phyloP scores from a whole-genome alignment of 2,329 filamentous ascomycete species.

The Grosmannia huntii region DNA sequence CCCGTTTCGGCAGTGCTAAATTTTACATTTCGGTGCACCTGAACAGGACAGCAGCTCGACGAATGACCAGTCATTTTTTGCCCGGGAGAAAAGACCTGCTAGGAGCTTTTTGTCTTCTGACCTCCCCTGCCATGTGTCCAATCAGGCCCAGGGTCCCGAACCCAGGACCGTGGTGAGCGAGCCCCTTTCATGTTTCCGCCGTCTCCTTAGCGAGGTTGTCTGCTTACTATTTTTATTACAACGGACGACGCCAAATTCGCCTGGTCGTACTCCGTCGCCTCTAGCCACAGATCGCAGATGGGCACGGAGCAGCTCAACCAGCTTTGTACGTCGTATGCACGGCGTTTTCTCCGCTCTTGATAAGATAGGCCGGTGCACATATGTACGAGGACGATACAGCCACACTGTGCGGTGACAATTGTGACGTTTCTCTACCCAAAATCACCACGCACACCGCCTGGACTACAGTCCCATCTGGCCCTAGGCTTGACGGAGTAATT shows the following conservation, averaged over 20 bases:
- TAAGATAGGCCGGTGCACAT: no score
- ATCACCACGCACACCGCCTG: neutral
- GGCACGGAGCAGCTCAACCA: neutral
- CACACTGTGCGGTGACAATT: no score
- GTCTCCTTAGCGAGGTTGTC: neutral
- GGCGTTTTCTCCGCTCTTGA: no score
- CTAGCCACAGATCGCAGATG: neutral
- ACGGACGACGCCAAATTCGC: neutral
- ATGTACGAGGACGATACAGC: no score
- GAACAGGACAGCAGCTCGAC: neutral
- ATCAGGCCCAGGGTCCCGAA: neutral
- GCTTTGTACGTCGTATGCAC: no score
- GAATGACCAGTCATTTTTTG: neutral
- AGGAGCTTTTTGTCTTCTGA: neutral
- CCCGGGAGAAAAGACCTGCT: neutral
- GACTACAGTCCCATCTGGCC: neutral
- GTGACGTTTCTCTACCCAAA: no score
- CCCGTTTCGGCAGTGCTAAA: neutral
- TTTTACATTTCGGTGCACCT: neutral
- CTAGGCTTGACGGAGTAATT: neutral
- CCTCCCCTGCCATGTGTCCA: neutral
- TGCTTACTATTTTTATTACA: neutral
- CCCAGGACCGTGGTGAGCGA: neutral
- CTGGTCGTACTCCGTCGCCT: neutral
- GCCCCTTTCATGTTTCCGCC: neutral